phyloP scores from a whole-genome alignment of 257 asterid genomes.

The Penstemon eatonii region DNA sequence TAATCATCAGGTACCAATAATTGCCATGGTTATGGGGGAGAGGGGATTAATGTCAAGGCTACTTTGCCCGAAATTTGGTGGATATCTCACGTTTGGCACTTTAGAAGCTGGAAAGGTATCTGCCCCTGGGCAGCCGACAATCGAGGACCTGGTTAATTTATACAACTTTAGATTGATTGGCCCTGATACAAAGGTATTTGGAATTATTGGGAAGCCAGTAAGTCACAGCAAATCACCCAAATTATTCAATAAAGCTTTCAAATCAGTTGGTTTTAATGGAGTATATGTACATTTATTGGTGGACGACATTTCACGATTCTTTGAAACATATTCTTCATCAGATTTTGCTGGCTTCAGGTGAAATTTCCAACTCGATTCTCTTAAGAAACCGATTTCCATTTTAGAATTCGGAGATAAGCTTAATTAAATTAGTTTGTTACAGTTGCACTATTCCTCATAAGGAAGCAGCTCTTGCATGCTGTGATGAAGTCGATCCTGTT shows the following conservation, averaged over 20 bases:
- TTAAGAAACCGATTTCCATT: neutral
- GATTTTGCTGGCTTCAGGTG: slow-evolving; percentile 98
- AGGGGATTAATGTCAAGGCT: slow-evolving; percentile 51
- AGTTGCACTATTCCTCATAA: slow-evolving; percentile 97
- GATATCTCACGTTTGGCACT: slow-evolving; percentile 93
- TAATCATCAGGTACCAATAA: too few relatives aligned
- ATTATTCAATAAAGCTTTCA: slow-evolving; percentile 78
- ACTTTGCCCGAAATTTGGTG: slow-evolving; percentile 94
- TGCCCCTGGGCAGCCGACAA: slow-evolving; percentile 98
- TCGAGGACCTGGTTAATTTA: slow-evolving; percentile 68
- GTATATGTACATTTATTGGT: slow-evolving; percentile 76
- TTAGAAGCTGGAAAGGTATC: slow-evolving; percentile 82
- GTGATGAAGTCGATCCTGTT: slow-evolving; percentile 82
- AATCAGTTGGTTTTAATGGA: slow-evolving; percentile 70
- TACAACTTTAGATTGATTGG: slow-evolving; percentile 80
- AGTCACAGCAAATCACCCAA: slow-evolving; percentile 96
- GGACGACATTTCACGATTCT: slow-evolving; percentile 66
- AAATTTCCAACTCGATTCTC: slow-evolving; percentile 22
- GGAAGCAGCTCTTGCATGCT: slow-evolving; percentile 67
- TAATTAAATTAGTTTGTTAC: slow-evolving; percentile 36
- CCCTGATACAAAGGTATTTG: slow-evolving; percentile 81
- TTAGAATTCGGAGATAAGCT: neutral
- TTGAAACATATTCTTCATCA: slow-evolving; percentile 67
- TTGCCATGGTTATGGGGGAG: slow-evolving; percentile 66
- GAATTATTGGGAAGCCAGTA: slow-evolving; percentile 93